Evolutionary conservation across 2,329 filamentous ascomycete species (phyloP), one percentile per base, ranked within the genome.

Genomic region (Arthrobotrys sinensis): DNA sequence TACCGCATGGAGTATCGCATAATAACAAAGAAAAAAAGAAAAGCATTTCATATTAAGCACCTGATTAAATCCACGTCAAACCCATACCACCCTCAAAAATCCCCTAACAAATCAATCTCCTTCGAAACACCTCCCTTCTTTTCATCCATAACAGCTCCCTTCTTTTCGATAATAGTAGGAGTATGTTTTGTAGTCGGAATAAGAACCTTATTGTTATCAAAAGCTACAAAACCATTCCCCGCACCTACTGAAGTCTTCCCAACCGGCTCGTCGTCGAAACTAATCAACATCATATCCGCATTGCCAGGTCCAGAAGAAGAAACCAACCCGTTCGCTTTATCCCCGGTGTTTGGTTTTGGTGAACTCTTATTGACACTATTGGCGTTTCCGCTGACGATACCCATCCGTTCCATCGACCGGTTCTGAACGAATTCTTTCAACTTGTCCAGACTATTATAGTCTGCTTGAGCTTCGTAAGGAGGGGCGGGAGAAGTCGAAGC

Each of bases 211-310:
- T 76, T 76, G 28, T 32, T 50, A 34, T 69, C 64, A 10, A 46
- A 36, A 10, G 63, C 8, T 1, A 38, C 45, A 11, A 63, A 4
- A 5, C 64, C 71, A 36, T 63, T 68, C 24, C 53, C 64, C 14
- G 19, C 43, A 4, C n/a, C 19, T 36, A 36, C 16, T 11, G 40
- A 38, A 12, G 64, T 57, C 28, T 64, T 76, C 36, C 8, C 28
- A n/a, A 34, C 11, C n/a, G 70, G 62, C n/a, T 62, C 66, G 16
- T 70, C 66, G n/a, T 76, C 55, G 24, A 69, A 76, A 14, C 12
- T 46, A n/a, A 76, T 69, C n/a, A 76, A 24, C 1, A 34, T 6
- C 1, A 40, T 40, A 3, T 76, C 71, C 24, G 38, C 63, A 19
- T 21, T 19, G 45, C 45, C 11, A 24, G 8, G 12, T 7, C 11